Base-by-base conservation (phyloP, 129 eudicot genomes). In the Tagetes patula region DNA sequence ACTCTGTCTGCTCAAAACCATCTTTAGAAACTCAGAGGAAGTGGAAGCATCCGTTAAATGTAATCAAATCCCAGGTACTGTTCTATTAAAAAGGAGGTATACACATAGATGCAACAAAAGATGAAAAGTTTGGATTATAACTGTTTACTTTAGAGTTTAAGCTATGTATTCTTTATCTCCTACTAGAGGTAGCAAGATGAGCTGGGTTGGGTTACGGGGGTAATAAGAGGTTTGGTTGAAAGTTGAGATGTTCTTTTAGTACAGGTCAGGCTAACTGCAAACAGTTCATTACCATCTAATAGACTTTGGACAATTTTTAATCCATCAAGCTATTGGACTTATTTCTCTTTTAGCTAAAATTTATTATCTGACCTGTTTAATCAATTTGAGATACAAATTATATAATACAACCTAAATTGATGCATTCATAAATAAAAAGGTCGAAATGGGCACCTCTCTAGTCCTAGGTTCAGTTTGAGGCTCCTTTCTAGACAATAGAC, bases 11-110 rank as follows among this genome's bases (percentile, higher is more conserved):
- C 73, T 37, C 67, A 10, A 71, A 49, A 36, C 39, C 73, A 63
- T 78, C 77, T 61, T 13, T 70, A 46, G 66, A 71, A 77, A 70
- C 71, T 38, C 64, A 62, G 40, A 72, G 45, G 30, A 77, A 58
- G n/a, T 30, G 43, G 79, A 56, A 73, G 47, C 69, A 73, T 46
- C 79, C 39, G 58, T 71, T 67, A 67, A 41, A 60, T 13, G 48
- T 52, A 53, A 63, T 73, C 65, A 74, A 80, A 65, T 68, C 65
- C 43, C 80, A 80, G 83, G 83, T 80, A 59, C 59, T 6, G 52
- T 38, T 66, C 56, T 32, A n/a, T 39, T 13, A 30, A 40, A 11
- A 50, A 50, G 42, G 39, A 52, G 59, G 12, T 14, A 2, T 41
- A 69, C 20, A 45, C 30, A 70, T 46, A 58, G 11, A 46, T 71